Evolutionary conservation across 768 basidiomycete species (phyloP), one percentile per base, ranked within the genome.

Genomic region (Mycena pura): DNA sequence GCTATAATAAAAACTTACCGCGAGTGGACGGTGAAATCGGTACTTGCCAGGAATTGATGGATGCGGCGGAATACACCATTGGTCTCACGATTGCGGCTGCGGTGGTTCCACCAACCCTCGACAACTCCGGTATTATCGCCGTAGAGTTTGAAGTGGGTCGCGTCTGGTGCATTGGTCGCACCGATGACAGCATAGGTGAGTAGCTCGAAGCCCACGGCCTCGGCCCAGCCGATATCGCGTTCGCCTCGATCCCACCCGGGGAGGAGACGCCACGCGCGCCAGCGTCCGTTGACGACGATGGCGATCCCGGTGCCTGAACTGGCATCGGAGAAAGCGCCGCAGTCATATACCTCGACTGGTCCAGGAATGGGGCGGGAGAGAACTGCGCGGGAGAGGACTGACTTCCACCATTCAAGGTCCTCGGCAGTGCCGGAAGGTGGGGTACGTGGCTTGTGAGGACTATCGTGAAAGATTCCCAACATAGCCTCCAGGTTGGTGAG

Each of bases 191-290:
- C 36, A 1, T 10, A 39, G 27, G 76, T 55, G 43, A 82, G 77
- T 13, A 83, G 62, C 19, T 81, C 72, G 50, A 85, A 78, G 0
- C 78, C 77, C 10, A 82, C 59, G 0, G 76, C 76, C 64, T 85
- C 81, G 0, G 80, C 81, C 82, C 82, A 85, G 0, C 69, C 69
- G 55, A 84, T 85, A 49, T 83, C 80, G 0, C 73, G 32, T 0
- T 68, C 41, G 9, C 67, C 65, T 0, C 43, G 11, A 13, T 71
- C 49, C 79, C 78, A 81, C 0, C 70, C 72, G 0, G 72, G 73
- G 2, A 52, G 1, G 17, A 74, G 67, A 0, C 17, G 19, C 70
- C 69, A 74, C 0, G 73, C 70, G 0, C 57, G 10, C 73, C 71
- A 74, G 0, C 19, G 0, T 0, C 47, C 29, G 0, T 47, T 17